phyloP scores from a whole-genome alignment of 177 flowering plant genomes.

The Vitis hybrid region DNA sequence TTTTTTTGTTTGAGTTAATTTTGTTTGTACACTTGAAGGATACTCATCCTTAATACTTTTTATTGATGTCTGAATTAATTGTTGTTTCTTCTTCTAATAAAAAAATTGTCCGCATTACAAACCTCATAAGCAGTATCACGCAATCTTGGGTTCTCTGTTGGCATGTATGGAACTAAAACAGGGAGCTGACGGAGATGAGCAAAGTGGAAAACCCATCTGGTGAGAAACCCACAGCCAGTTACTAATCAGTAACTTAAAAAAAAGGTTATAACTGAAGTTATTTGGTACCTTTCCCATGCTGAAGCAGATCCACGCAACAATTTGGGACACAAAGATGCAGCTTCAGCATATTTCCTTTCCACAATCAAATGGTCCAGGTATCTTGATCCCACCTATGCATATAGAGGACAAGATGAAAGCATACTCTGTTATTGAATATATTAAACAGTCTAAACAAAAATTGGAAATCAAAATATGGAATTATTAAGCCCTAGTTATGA shows the following conservation, averaged over 20 bases:
- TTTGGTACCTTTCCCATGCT: constrained; percentile 95
- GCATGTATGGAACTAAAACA: constrained; percentile 87
- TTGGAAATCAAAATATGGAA: background rate
- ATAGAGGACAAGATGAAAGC: constrained; percentile 7
- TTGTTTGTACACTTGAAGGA: too few species aligned
- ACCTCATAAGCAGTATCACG: constrained; percentile 99
- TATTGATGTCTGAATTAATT: too few species aligned
- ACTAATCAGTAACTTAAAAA: constrained; percentile 10
- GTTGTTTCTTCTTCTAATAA: too few species aligned
- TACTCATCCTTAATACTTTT: too few species aligned
- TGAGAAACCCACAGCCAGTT: constrained; percentile 19
- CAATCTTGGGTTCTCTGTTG: constrained; percentile 84
- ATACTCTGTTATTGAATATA: background rate
- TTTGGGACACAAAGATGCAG: constrained; percentile 96
- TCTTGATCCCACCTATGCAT: constrained; percentile 79
- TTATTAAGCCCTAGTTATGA: too few species aligned
- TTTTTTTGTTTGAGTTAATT: too few species aligned
- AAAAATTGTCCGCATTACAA: constrained; percentile 10
- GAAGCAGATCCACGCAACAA: constrained; percentile 90
- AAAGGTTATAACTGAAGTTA: background rate
- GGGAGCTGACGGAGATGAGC: constrained; percentile 99
- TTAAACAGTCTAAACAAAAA: background rate
- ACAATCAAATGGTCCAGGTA: constrained; percentile 98
- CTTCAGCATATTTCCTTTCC: constrained; percentile 95
- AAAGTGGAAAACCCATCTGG: constrained; percentile 98